Base-by-base conservation (phyloP, 176 grass and related monocot species). In the Tuctoria greenei region DNA sequence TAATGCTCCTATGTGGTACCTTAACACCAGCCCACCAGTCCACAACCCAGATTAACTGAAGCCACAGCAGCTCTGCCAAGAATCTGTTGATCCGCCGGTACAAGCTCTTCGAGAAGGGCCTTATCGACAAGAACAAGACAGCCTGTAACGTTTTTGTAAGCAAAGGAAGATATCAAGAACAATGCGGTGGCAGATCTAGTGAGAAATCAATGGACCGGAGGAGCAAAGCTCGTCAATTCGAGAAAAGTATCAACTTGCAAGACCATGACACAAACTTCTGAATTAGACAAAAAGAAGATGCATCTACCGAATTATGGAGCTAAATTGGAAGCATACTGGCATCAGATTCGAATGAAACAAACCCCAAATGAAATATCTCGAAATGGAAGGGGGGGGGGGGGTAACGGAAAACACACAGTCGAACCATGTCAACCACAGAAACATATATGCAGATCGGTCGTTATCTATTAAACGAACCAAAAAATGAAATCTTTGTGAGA, bases 51-150 rank as follows among this genome's bases (percentile, higher is more conserved):
- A 76, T 23, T 6, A 98, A 79, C 76, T 97, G 86, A 63, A 97
- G 78, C 95, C 95, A 97, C 34, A 97, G 45, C 25, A 97, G 73
- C 81, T 98, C 91, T 14, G 78, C 81, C 68, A 91, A 60, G 34
- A 91, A 81, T 36, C 73, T 81, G 87, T 89, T 97, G 66, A 87
- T 93, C 59, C 69, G 68, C 71, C 83, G 84, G 71, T 93, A 93
- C 3, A 89, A 38, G 56, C 50, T 90, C 73, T 90, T 91, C 4
- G 86, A 92, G 6, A 94, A 63, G 17, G 95, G 90, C 72, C 95
- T 89, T 82, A 94, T 84, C 15, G 82, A 71, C 70, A 89, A 60
- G 43, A 92, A 92, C 6, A 86, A 45, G 43, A 59, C 12, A 58
- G 82, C 89, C 91, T 94, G 82, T 24, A 85, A 67, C 44, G 60